phyloP scores from a whole-genome alignment of 345 rosid genomes.

The Citropsis articulata region DNA sequence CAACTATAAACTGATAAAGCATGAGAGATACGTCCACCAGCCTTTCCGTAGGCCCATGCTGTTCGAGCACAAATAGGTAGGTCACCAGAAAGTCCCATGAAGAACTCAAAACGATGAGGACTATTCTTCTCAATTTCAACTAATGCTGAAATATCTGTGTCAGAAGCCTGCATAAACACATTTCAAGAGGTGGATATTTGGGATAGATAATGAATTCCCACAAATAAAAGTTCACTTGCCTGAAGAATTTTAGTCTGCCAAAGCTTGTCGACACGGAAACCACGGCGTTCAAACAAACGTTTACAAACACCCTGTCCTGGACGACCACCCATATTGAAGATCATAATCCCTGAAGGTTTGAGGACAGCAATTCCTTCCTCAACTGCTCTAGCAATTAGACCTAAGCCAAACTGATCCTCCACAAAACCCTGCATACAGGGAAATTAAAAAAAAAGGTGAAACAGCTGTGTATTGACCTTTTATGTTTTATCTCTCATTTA shows the following conservation, averaged over 20 bases:
- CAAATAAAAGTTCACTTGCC: slow-evolving; percentile 38
- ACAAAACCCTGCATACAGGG: slow-evolving; percentile 69
- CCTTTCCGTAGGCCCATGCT: slow-evolving; percentile 96
- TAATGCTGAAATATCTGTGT: slow-evolving; percentile 92
- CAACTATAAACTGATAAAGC: slow-evolving; percentile 95
- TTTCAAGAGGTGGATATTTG: slow-evolving; percentile 21
- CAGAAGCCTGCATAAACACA: slow-evolving; percentile 75
- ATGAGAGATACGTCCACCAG: slow-evolving; percentile 94
- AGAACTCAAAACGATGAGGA: slow-evolving; percentile 98
- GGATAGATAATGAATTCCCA: slow-evolving; percentile 17
- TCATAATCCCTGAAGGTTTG: slow-evolving; percentile 90
- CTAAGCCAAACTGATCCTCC: slow-evolving; percentile 98
- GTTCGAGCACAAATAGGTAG: slow-evolving; percentile 98
- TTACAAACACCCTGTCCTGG: slow-evolving; percentile 96
- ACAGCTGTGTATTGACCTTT: neutral
- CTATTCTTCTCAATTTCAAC: slow-evolving; percentile 99
- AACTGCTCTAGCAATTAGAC: slow-evolving; percentile 42
- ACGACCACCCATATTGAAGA: slow-evolving; percentile 98
- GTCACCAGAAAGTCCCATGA: slow-evolving; percentile 95
- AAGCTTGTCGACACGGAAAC: slow-evolving; percentile 68
- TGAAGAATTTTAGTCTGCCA: slow-evolving; percentile 97
- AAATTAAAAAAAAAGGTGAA: neutral
- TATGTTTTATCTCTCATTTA: neutral
- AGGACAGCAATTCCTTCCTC: slow-evolving; percentile 80
- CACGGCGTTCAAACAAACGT: slow-evolving; percentile 95